Conservation (phyloP, 495 filamentous ascomycete genomes). For the Emericellopsis terricola region DNA sequence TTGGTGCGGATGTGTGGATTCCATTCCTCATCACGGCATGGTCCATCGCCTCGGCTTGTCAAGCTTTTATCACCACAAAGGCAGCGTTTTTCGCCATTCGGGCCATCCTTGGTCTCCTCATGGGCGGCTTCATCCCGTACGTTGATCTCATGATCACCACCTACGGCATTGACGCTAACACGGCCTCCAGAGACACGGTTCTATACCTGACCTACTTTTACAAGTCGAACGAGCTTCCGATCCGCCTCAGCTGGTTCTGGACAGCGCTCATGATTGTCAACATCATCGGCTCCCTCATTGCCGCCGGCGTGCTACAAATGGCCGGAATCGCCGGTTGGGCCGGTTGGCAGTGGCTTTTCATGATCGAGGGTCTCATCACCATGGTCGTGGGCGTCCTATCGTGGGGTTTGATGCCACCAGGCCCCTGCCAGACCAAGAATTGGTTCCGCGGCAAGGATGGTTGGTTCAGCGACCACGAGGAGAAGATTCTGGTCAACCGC, state of each 20-base stretch:
- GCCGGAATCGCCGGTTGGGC: slow-evolving; percentile 26
- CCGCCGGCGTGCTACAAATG: slow-evolving; percentile 31
- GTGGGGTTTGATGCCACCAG: slow-evolving; percentile 34
- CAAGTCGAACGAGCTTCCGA: slow-evolving; percentile 29
- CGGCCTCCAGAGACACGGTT: slow-evolving; percentile 20
- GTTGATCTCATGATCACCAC: background rate
- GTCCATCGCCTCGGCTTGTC: slow-evolving; percentile 20
- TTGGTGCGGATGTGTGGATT: slow-evolving; percentile 29
- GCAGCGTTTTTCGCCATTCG: slow-evolving; percentile 23
- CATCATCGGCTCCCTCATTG: slow-evolving; percentile 30
- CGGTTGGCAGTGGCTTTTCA: slow-evolving; percentile 30
- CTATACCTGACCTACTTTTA: slow-evolving; percentile 38
- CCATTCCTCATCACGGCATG: slow-evolving; percentile 27
- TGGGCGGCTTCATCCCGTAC: slow-evolving; percentile 30
- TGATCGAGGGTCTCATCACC: slow-evolving; percentile 37
- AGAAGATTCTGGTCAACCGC: slow-evolving; percentile 40
- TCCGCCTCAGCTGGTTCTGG: slow-evolving; percentile 34
- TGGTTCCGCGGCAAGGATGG: slow-evolving; percentile 35
- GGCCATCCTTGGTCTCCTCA: slow-evolving; percentile 24
- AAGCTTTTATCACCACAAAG: slow-evolving; percentile 18
- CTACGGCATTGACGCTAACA: background rate
- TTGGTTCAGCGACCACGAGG: slow-evolving; percentile 45
- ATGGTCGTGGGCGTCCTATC: slow-evolving; percentile 31
- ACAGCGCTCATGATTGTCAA: slow-evolving; percentile 22
- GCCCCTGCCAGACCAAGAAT: slow-evolving; percentile 30